phyloP scores from a whole-genome alignment of 768 basidiomycete genomes.

The Leccinum rimulosum region DNA sequence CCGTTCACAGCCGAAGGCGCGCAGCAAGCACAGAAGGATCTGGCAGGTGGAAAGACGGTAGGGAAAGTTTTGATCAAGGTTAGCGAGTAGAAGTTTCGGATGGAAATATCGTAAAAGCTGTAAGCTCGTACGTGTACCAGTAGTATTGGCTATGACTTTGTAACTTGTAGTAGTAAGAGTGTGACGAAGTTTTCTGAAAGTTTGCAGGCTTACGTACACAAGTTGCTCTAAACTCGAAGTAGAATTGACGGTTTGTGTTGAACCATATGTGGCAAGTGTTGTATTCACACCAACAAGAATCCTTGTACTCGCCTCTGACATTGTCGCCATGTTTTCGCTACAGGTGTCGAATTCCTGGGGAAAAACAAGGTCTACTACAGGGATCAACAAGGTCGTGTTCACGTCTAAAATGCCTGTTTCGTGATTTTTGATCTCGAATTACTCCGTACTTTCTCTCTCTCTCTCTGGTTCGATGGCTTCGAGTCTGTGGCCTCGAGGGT shows the following conservation, averaged over 20 bases:
- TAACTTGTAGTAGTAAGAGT: neutral
- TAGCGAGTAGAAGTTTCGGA: constrained; percentile 12
- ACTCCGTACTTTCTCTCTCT: constrained; percentile 2
- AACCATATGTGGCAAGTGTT: constrained; percentile 20
- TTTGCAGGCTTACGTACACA: too few relatives aligned
- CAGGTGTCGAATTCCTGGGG: constrained; percentile 9
- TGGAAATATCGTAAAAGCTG: neutral
- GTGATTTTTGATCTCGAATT: neutral
- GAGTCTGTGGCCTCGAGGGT: constrained; percentile 20
- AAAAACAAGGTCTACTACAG: constrained; percentile 23
- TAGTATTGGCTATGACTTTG: neutral
- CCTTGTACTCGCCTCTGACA: constrained; percentile 19
- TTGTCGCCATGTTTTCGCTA: constrained; percentile 24
- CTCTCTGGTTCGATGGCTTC: constrained; percentile 23
- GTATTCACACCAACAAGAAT: constrained; percentile 20
- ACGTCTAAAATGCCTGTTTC: constrained; percentile 22
- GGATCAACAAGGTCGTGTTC: constrained; percentile 16
- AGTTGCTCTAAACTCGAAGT: too few relatives aligned
- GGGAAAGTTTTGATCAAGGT: constrained; percentile 89
- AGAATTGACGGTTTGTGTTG: neutral
- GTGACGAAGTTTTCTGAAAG: neutral
- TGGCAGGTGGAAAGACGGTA: constrained; percentile 71
- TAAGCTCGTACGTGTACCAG: neutral
- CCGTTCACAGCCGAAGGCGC: constrained; percentile 81
- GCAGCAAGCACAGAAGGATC: constrained; percentile 71